Percentiles rank a stretch among this genome's conserved stretches.
Evolutionary conservation across 2,329 filamentous ascomycete genomes (phyloP).

Genomic region (Dichotomopilus funicola): DNA sequence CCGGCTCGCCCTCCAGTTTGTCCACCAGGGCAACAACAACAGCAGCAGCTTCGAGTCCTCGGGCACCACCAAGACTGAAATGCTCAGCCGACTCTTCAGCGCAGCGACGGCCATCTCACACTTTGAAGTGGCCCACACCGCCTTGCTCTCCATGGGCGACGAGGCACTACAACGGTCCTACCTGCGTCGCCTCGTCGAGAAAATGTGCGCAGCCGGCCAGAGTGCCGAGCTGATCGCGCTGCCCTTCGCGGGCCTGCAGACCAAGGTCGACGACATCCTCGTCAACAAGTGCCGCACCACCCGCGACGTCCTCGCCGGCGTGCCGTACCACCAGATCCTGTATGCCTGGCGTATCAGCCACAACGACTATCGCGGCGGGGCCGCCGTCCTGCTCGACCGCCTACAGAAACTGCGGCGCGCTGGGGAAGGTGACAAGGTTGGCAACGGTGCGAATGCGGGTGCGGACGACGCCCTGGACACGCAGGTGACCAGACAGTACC

Average conservation of each 20-base stretch:
- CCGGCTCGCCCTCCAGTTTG: conserved; percentile 63
- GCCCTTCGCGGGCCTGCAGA: conserved; percentile 70
- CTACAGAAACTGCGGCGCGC: conserved; percentile 55
- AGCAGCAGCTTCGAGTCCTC: conserved; percentile 15
- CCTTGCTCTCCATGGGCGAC: conserved; percentile 67
- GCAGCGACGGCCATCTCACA: conserved; percentile 72
- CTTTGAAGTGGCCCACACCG: conserved; percentile 77
- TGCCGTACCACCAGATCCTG: conserved; percentile 80
- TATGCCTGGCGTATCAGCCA: conserved; percentile 85
- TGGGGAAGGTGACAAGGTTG: conserved; percentile 52
- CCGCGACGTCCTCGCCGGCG: conserved; percentile 55
- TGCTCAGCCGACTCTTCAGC: conserved; percentile 78
- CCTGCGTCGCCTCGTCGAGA: conserved; percentile 62
- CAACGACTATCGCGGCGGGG: conserved; percentile 77
- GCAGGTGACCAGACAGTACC: conserved; percentile 65
- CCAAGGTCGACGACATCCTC: conserved; percentile 73
- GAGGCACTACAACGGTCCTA: conserved; percentile 64
- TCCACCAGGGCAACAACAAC: conserved; percentile 25
- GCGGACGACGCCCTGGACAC: conserved; percentile 54
- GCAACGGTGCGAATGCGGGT: conserved; percentile 23
- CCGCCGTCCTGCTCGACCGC: conserved; percentile 55
- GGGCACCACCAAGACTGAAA: conserved; percentile 52
- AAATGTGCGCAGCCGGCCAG: conserved; percentile 62
- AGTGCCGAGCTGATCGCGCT: conserved; percentile 64
- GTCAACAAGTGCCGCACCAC: conserved; percentile 63